Evolutionary conservation across 257 asterid genomes (phyloP).

Genomic region (Primulina eburnea): DNA sequence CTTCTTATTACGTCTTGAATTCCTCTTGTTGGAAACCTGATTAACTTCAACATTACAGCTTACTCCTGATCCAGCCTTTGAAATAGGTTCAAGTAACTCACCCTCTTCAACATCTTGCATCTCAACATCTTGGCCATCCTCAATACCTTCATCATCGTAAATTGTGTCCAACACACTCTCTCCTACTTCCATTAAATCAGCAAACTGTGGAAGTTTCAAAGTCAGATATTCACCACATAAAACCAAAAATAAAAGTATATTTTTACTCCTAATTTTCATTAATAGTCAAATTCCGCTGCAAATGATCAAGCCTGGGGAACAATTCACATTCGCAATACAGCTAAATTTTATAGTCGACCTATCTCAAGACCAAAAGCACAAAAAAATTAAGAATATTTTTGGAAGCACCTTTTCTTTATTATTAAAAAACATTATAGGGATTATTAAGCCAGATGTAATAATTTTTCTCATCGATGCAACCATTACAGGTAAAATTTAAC

Average conservation of each 20-base stretch:
- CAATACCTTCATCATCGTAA: slow-evolving; percentile 51
- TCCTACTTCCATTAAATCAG: slow-evolving; percentile 51
- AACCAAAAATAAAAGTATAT: neutral
- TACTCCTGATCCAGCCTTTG: slow-evolving; percentile 29
- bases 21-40: slow-evolving; percentile 28
- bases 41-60: slow-evolving; percentile 33
- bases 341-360: too few species aligned
- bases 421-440: neutral
- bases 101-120: slow-evolving; percentile 90
- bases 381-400: too few species aligned
- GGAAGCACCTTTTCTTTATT: too few species aligned
- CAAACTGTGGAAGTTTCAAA: slow-evolving; percentile 23
- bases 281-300: too few species aligned
- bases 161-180: slow-evolving; percentile 52
- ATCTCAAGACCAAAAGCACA: too few species aligned
- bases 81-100: slow-evolving; percentile 48
- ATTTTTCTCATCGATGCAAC: neutral
- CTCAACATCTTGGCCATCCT: slow-evolving; percentile 58
- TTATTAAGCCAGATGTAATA: neutral
- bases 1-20: slow-evolving; percentile 46
- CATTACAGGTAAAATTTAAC: neutral
- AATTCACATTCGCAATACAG: too few species aligned
- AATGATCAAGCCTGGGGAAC: too few species aligned
- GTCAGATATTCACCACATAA: slow-evolving; percentile 18
- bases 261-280: too few species aligned